Evolutionary conservation across 73 alveolate species (phyloP).

Genomic region (Tetrahymena malaccensis): DNA sequence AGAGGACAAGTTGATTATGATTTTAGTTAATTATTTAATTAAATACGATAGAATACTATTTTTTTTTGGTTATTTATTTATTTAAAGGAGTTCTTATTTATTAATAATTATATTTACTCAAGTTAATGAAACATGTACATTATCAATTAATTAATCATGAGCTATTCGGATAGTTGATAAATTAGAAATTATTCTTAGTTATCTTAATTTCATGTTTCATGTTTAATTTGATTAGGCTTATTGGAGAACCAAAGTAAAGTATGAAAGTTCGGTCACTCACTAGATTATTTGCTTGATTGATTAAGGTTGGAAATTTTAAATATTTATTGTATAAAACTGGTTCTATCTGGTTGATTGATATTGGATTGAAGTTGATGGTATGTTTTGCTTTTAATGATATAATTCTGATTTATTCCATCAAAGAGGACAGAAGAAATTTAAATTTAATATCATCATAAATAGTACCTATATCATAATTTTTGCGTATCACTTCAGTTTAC

Average conservation of each 20-base stretch:
- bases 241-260: no score
- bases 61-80: not conserved
- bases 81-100: not conserved
- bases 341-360: not conserved
- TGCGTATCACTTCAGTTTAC: not conserved
- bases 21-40: no score
- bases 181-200: no score
- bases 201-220: no score
- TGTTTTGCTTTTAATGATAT: not conserved
- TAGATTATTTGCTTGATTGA: no score
- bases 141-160: no score
- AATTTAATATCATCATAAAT: not conserved
- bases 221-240: no score
- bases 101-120: no score
- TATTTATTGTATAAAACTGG: not conserved
- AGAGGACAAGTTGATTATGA: not conserved
- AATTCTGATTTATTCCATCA: not conserved
- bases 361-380: not conserved
- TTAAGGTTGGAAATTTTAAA: no score
- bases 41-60: not conserved
- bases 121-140: no score
- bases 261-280: no score
- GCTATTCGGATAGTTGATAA: no score
- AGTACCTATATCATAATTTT: not conserved
- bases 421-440: not conserved